phyloP scores from a whole-genome alignment of 805 yeast species.

The Danielozyma ontarioensis region DNA sequence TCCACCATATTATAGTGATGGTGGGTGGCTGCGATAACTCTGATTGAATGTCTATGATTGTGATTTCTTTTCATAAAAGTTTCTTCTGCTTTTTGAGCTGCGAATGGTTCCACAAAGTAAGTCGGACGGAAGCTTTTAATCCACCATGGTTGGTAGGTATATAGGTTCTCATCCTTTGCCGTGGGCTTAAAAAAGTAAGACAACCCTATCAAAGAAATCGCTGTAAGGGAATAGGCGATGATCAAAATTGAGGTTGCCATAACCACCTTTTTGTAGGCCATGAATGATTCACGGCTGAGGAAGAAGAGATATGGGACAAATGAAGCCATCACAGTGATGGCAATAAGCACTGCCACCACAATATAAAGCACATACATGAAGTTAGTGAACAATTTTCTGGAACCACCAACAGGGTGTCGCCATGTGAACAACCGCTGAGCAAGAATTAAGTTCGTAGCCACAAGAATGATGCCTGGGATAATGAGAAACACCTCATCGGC shows the following conservation, averaged over 20 bases:
- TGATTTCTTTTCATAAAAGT: slow-evolving; percentile 45
- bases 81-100: slow-evolving; percentile 45
- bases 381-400: slow-evolving; percentile 14
- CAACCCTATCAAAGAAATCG: slow-evolving; percentile 42
- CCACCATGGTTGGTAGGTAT: slow-evolving; percentile 77
- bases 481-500: slow-evolving; percentile 12
- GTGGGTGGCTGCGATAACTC: slow-evolving; percentile 58
- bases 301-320: slow-evolving; percentile 12
- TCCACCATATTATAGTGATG: slow-evolving; percentile 34
- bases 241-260: slow-evolving; percentile 26
- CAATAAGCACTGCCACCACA: slow-evolving; percentile 11
- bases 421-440: slow-evolving; percentile 21
- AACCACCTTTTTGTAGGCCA: slow-evolving; percentile 20
- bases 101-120: slow-evolving; percentile 54
- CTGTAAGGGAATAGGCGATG: slow-evolving; percentile 46
- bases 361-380: slow-evolving; percentile 13
- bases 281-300: slow-evolving; percentile 9
- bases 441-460: slow-evolving; percentile 14
- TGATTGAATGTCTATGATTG: slow-evolving; percentile 43
- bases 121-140: slow-evolving; percentile 55
- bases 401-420: slow-evolving; percentile 22
- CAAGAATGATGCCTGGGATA: slow-evolving; percentile 12
- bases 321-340: slow-evolving; percentile 11
- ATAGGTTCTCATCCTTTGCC: slow-evolving; percentile 40
- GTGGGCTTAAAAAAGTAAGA: slow-evolving; percentile 58